A percentile compares a stretch with the other conserved stretches of the same genome.
Evolutionary conservation across 257 asterid genomes (phyloP).

Genomic region (Solanum bulbocastanum): DNA sequence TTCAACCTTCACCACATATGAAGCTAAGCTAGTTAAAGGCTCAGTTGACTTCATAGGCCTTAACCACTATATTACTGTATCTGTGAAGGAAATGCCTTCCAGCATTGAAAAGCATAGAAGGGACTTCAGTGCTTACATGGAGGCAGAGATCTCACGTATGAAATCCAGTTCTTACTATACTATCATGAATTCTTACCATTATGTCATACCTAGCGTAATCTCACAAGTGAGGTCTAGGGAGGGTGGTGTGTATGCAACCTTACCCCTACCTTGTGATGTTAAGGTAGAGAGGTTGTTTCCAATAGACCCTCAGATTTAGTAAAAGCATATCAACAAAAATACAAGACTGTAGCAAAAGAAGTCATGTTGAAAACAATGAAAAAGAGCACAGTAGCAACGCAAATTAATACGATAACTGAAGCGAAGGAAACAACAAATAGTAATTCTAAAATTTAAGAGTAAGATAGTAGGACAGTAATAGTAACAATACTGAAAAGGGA

Average conservation of each 20-base stretch:
- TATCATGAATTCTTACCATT: neutral
- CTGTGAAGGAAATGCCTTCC: slow-evolving; percentile 20
- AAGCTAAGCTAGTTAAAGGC: slow-evolving; percentile 43
- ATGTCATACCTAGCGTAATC: neutral
- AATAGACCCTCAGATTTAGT: neutral
- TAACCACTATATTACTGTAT: slow-evolving; percentile 27
- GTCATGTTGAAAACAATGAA: neutral
- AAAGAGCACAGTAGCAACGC: no score
- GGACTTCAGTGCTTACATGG: slow-evolving; percentile 28
- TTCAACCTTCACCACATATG: slow-evolving; percentile 32
- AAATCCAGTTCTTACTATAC: neutral
- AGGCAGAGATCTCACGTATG: slow-evolving; percentile 8
- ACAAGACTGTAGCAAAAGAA: neutral
- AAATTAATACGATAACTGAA: neutral
- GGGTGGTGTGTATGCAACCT: neutral
- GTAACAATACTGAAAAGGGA: neutral
- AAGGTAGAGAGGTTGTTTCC: neutral
- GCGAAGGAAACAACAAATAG: neutral
- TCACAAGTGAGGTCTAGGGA: neutral
- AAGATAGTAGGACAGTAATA: neutral
- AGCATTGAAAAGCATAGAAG: slow-evolving; percentile 1
- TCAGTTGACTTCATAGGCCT: slow-evolving; percentile 50
- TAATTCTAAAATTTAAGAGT: neutral
- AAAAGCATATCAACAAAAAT: neutral
- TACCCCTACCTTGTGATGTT: neutral